Base-by-base conservation (phyloP, 2,329 filamentous ascomycete genomes). In the Penicillium corylophilum region DNA sequence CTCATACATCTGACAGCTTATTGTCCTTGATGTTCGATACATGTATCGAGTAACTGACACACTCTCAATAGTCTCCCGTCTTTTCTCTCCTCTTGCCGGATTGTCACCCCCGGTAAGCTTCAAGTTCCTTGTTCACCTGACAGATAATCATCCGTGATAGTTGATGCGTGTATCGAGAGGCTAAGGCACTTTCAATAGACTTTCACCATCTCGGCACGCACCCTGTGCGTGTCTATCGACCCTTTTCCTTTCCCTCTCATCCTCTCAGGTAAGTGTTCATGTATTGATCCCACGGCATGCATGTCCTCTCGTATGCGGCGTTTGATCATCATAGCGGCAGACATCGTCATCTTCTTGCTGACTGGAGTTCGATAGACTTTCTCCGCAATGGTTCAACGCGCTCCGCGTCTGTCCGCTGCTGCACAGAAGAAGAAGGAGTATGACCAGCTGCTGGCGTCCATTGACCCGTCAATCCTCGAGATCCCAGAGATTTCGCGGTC, bases 401-500 rank as follows among this genome's bases (percentile, higher is more conserved):
- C 31, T 7, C 31, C 31, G 31, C 31, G 31, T n/a, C n/a, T n/a
- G 15, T 16, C 15, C n/a, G n/a, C n/a, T 33, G 15, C 15, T 33
- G 31, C 15, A 4, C 31, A 16, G 16, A 42, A 26, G 39, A 23
- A 18, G 41, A 44, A 20, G 41, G 16, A 16, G 22, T 8, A 22
- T 22, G 3, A 15, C 15, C 31, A 33, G 31, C 31, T 5, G 31
- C 31, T n/a, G 15, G 24, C n/a, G n/a, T n/a, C n/a, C n/a, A n/a
- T n/a, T n/a, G n/a, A n/a, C 31, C 16, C 40, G 16, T 16, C 48
- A 8, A 50, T 55, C 6, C 18, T 46, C 18, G 57, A 59, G 4
- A 53, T 60, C 28, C 66, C 66, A 2, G 66, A 69, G 40, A 23
- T 64, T 2, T 33, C 58, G 8, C 54, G 55, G 26, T 60, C 50